Evolutionary conservation across 495 filamentous ascomycete genomes (phyloP).

Genomic region (Xylaria acuta): DNA sequence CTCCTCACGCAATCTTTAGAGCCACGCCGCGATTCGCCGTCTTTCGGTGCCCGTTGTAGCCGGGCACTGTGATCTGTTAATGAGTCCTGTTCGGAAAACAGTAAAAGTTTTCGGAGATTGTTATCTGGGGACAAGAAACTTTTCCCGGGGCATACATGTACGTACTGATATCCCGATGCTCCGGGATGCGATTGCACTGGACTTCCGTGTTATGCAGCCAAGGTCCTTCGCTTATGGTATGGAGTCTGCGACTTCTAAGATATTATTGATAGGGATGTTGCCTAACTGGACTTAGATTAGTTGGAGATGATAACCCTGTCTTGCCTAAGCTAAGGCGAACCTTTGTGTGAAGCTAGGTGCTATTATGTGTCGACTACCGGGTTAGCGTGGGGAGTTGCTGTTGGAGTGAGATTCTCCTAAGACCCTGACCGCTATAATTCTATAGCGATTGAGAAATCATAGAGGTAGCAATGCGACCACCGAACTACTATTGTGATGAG

Average conservation of each 20-base stretch:
- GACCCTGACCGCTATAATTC: background rate
- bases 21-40: background rate
- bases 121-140: background rate
- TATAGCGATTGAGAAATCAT: background rate
- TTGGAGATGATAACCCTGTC: background rate
- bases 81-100: background rate
- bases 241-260: background rate
- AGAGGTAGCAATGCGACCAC: background rate
- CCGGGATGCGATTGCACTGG: no score
- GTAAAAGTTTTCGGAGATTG: background rate
- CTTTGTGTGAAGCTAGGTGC: background rate
- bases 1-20: background rate
- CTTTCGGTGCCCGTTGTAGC: background rate
- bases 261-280: background rate
- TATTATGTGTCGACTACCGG: background rate
- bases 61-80: background rate
- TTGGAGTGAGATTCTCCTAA: background rate
- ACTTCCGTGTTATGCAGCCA: background rate
- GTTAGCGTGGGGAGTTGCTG: background rate
- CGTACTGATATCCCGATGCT: background rate
- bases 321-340: background rate
- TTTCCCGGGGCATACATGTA: background rate
- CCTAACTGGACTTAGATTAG: background rate
- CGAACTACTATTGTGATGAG: background rate
- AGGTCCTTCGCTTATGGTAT: background rate